phyloP scores from a whole-genome alignment of 805 yeast genomes.

The Yamadazyma sp. region DNA sequence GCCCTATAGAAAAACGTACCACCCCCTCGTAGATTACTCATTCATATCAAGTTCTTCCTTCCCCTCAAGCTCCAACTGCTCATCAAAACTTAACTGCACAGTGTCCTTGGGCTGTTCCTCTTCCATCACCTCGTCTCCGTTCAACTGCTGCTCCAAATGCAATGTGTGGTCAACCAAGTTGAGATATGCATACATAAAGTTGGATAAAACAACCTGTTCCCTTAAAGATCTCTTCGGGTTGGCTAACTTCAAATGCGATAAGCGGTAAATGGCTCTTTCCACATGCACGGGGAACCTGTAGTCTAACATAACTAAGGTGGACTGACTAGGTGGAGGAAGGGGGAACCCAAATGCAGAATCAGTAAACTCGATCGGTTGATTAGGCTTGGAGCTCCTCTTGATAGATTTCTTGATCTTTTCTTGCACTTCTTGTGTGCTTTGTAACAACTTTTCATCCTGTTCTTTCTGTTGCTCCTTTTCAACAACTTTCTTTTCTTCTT shows the following conservation, averaged over 20 bases:
- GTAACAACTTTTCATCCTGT: slow-evolving; percentile 24
- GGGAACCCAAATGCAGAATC: slow-evolving; percentile 90
- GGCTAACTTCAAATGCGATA: slow-evolving; percentile 90
- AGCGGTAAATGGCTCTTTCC: slow-evolving; percentile 90
- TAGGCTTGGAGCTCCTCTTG: slow-evolving; percentile 40
- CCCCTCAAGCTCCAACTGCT: slow-evolving; percentile 7
- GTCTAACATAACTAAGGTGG: slow-evolving; percentile 78
- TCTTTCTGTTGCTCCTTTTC: slow-evolving; percentile 14
- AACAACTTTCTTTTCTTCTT: slow-evolving; percentile 8
- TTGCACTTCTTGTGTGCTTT: slow-evolving; percentile 41
- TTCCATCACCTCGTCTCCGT: slow-evolving; percentile 9
- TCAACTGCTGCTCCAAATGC: slow-evolving; percentile 63
- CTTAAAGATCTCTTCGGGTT: slow-evolving; percentile 88
- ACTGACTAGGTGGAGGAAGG: slow-evolving; percentile 72
- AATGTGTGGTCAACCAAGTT: slow-evolving; percentile 91
- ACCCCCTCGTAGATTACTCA: not conserved
- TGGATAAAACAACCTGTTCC: slow-evolving; percentile 90
- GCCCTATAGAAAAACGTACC: no score
- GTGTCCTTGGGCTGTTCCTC: not conserved
- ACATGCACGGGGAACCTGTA: slow-evolving; percentile 91
- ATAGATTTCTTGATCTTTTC: slow-evolving; percentile 44
- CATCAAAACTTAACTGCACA: slow-evolving; percentile 4
- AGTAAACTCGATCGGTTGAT: slow-evolving; percentile 50
- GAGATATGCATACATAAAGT: slow-evolving; percentile 96
- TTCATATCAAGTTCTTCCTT: not conserved